These are phyloP conservation scores for Papiliotrema laurentii DNA, from an alignment of 1,284 basidiomycete genomes.

Conservation along the genomic window DNA sequence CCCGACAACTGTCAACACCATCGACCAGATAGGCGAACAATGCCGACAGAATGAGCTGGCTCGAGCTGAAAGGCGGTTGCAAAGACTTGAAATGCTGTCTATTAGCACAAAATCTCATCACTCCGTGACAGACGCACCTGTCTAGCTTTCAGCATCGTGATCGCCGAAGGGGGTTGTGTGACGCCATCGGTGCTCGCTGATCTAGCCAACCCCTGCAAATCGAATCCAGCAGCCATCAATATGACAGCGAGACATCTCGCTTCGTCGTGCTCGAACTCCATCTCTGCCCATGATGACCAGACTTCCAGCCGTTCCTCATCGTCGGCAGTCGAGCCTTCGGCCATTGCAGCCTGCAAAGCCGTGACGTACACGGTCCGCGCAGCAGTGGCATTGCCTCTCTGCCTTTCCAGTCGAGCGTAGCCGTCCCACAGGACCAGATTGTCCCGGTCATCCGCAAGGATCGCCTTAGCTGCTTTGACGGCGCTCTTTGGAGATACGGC, in stretches of 20 bases:
- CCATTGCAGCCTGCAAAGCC: constrained; percentile 45
- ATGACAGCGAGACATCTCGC: constrained; percentile 25
- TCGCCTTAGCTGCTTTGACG: constrained; percentile 62
- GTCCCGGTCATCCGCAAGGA: constrained; percentile 61
- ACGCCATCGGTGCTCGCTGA: neutral
- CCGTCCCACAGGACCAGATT: constrained; percentile 72
- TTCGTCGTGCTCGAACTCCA: constrained; percentile 57
- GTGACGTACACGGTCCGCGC: constrained; percentile 81
- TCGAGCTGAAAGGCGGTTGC: constrained; percentile 1
- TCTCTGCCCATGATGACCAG: constrained; percentile 85
- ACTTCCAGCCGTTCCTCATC: constrained; percentile 49
- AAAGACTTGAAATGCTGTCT: constrained; percentile 15
- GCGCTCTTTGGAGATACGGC: constrained; percentile 29
- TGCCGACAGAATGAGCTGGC: constrained; percentile 24
- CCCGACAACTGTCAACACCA: constrained; percentile 17
- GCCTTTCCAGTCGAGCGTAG: constrained; percentile 73
- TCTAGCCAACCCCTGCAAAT: neutral
- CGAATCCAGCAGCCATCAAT: constrained; percentile 22
- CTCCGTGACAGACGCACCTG: constrained; percentile 21
- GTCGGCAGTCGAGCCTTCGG: constrained; percentile 7
- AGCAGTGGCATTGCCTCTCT: constrained; percentile 64
- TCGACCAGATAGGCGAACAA: constrained; percentile 29
- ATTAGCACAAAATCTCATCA: neutral
- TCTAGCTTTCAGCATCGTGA: constrained; percentile 32
- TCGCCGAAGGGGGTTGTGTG: constrained; percentile 9